Evolutionary conservation across 331 rosid species (phyloP).

Genomic region (Malus hybrid): DNA sequence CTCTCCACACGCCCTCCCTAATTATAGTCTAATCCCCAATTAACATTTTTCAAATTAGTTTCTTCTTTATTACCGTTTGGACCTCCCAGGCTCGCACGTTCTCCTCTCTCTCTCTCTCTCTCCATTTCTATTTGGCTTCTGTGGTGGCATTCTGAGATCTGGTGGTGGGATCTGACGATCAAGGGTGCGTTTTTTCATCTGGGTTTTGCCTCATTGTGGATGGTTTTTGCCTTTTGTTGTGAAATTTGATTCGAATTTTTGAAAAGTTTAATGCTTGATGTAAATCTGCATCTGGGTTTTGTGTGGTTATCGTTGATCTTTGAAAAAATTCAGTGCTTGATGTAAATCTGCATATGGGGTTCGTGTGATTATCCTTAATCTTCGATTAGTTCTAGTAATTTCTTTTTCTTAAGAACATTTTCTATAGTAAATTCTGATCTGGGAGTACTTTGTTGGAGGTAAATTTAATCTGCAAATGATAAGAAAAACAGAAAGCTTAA

Average conservation of each 20-base stretch:
- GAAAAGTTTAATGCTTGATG: background rate
- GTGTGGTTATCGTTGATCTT: background rate
- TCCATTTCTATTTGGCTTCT: slow-evolving; percentile 5
- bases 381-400: background rate
- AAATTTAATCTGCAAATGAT: background rate
- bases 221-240: background rate
- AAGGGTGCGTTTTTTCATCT: slow-evolving; percentile 41
- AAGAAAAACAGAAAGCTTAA: background rate
- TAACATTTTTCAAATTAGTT: background rate
- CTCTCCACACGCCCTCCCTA: background rate
- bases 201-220: slow-evolving; percentile 16
- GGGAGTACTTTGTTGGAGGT: background rate
- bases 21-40: background rate
- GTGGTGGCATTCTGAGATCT: slow-evolving; percentile 37
- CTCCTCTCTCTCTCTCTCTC: background rate
- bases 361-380: background rate
- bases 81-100: background rate
- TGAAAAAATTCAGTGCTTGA: background rate
- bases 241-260: background rate
- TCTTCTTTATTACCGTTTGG: background rate
- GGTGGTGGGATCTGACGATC: slow-evolving; percentile 24
- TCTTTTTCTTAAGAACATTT: too few relatives aligned
- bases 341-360: slow-evolving; percentile 2
- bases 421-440: slow-evolving; percentile 5
- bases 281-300: background rate